phyloP scores from a whole-genome alignment of 2,329 filamentous ascomycete genomes.

The Aspergillus arachidicola region DNA sequence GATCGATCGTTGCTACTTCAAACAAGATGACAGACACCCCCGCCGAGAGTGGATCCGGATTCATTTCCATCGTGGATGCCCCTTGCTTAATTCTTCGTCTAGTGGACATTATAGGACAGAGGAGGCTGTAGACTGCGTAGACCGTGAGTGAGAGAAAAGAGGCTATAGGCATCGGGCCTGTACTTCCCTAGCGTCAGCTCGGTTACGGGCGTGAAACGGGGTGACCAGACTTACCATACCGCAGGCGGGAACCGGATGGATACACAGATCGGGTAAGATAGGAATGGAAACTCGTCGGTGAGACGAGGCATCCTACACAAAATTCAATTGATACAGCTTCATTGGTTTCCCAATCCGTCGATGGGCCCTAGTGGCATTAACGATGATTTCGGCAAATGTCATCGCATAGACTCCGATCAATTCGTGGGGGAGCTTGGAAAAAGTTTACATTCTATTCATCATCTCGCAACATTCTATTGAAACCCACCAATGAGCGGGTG shows the following conservation, averaged over 20 bases:
- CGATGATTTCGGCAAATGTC: neutral
- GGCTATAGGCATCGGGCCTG: neutral
- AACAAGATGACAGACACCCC: neutral
- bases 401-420: neutral
- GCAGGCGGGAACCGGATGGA: slow-evolving; percentile 11
- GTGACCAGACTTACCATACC: slow-evolving; percentile 19
- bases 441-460: neutral
- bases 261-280: slow-evolving; percentile 29
- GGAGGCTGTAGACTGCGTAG: slow-evolving; percentile 1
- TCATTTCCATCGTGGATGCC: neutral
- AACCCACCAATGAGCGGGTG: neutral
- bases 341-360: neutral
- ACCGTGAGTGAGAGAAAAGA: neutral
- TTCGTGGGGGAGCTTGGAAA: neutral
- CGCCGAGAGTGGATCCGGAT: neutral
- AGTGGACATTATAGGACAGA: neutral
- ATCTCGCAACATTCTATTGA: too few relatives aligned
- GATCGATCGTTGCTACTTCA: neutral
- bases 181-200: neutral
- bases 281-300: slow-evolving; percentile 19
- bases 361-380: neutral
- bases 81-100: neutral
- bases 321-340: neutral
- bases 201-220: slow-evolving; percentile 15
- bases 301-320: slow-evolving; percentile 1